Evolutionary conservation across 345 rosid species (phyloP), one percentile per base, ranked within the genome.

Genomic region (Punica granatum): DNA sequence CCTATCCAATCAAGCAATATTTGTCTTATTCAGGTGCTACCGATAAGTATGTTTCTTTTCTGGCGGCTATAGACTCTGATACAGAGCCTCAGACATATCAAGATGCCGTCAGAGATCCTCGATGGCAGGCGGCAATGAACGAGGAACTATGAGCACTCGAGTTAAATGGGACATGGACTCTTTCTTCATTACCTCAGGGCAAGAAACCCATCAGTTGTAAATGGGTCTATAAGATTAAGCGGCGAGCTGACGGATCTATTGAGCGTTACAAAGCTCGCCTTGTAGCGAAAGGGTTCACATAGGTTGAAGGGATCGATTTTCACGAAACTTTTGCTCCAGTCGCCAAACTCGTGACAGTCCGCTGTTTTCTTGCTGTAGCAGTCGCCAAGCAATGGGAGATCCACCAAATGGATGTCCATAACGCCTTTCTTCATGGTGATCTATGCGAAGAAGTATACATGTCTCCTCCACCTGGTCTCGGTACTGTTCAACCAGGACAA

Each of bases 141-240:
- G 11, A 37, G 11, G 41, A 37, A 11, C 5, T 37, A 4, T 4
- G 11, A 11, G 41, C 68, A 10, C 7, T 70, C 0, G 8, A 48
- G 21, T 14, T 43, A 26, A 70, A 63, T 18, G 0, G 43, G 3
- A 69, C 72, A 0, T 69, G 46, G 67, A 37, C 32, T 31, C 18
- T 60, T 14, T 48, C 13, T 0, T 3, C 30, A 0, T n/a, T 70
- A 19, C 56, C 58, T 6, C 56, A 7, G 6, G 23, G n/a, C 8
- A 66, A 66, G 4, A 15, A 30, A 1, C 32, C 68, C 0, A 48
- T 73, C 30, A 51, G 67, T 13, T 73, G 66, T 15, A 44, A 61
- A n/a, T 73, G 76, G 68, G 58, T 67, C 18, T 62, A 44, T 28
- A 48, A 30, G 35, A 12, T 49, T 0, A 72, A 66, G 13, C 26